A percentile compares a stretch with the other conserved stretches of the same genome.
Evolutionary conservation across 2,329 filamentous ascomycete genomes (phyloP).

Genomic region (Fusarium miscanthi): DNA sequence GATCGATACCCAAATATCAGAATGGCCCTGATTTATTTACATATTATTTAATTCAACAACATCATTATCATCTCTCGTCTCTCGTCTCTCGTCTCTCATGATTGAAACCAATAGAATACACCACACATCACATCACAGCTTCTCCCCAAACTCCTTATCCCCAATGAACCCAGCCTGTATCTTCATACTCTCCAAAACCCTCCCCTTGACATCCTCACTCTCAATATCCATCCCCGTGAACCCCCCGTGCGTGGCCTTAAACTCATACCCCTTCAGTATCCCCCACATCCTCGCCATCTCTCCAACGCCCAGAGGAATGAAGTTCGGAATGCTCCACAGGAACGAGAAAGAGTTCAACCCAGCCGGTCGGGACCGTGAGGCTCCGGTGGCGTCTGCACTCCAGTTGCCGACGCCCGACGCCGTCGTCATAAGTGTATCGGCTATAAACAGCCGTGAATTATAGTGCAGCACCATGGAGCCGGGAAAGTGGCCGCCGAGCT

Average conservation of each 20-base stretch:
- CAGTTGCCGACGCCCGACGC: constrained; percentile 65
- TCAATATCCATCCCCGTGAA: constrained; percentile 73
- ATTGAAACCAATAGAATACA: not conserved
- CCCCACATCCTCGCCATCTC: constrained; percentile 77
- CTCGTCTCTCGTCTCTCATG: not conserved
- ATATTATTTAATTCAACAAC: not conserved
- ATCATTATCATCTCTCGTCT: not conserved
- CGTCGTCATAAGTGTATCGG: constrained; percentile 80
- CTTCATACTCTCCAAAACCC: constrained; percentile 80
- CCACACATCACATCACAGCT: constrained; percentile 5
- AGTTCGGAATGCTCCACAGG: constrained; percentile 81
- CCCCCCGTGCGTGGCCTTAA: constrained; percentile 73
- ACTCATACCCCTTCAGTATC: constrained; percentile 70
- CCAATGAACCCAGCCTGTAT: constrained; percentile 70
- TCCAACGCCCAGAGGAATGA: constrained; percentile 75
- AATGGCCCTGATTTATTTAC: constrained; percentile 22
- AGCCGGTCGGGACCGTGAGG: constrained; percentile 50
- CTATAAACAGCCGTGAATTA: constrained; percentile 72
- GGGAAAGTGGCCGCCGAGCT: constrained; percentile 83
- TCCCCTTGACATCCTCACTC: constrained; percentile 65
- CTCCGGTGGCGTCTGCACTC: constrained; percentile 55
- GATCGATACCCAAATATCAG: constrained; percentile 37
- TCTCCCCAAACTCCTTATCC: constrained; percentile 52
- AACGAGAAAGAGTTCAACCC: constrained; percentile 71
- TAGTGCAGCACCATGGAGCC: constrained; percentile 77